Base-by-base conservation (phyloP, 2,329 filamentous ascomycete genomes). In the Alternaria arborescens region DNA sequence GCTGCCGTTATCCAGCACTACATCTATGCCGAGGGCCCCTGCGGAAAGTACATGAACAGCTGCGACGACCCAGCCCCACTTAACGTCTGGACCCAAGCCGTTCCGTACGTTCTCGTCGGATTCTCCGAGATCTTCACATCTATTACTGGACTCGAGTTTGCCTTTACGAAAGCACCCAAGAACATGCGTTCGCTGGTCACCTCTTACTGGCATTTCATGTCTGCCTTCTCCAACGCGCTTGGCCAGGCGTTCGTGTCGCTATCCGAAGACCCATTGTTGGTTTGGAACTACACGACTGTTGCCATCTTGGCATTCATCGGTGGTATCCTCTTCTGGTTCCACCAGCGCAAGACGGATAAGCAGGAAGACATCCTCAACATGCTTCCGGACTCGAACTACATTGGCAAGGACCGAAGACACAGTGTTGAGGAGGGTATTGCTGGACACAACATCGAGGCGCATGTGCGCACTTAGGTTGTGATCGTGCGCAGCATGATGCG, bases 171-270 rank as follows among this genome's bases (percentile, higher is more conserved):
- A 79, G 90, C 90, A 0, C 91, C 91, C 26, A 87, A 86, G 71
- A 93, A 92, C 81, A 94, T 94, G 91, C 89, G 90, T 66, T 91
- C 88, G 1, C 83, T 93, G n/a, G 89, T 94, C 12, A 84, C 81
- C 77, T 86, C 87, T 20, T 82, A 93, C 70, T 88, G 88, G 72
- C 83, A 92, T 40, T 89, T 91, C 81, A 92, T 87, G 84, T 88
- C 83, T 30, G 90, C 90, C 58, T 83, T 93, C 67, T 87, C 88
- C 1, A 83, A 88, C 30, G 90, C 90, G 36, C 80, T 93, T 51
- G 89, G 88, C n/a, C 87, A 92, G 80, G 89, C 88, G 1, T 84
- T 91, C 40, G 85, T 86, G 8, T 81, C 85, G 0, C 80, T 92
- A 1, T 85, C 86, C 0, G 82, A 80, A 7, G 88, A 92, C 72